A percentile compares a stretch with the other conserved stretches of the same genome.
phyloP scores from a whole-genome alignment of 768 basidiomycete species.

The Cubamyces lactineus region DNA sequence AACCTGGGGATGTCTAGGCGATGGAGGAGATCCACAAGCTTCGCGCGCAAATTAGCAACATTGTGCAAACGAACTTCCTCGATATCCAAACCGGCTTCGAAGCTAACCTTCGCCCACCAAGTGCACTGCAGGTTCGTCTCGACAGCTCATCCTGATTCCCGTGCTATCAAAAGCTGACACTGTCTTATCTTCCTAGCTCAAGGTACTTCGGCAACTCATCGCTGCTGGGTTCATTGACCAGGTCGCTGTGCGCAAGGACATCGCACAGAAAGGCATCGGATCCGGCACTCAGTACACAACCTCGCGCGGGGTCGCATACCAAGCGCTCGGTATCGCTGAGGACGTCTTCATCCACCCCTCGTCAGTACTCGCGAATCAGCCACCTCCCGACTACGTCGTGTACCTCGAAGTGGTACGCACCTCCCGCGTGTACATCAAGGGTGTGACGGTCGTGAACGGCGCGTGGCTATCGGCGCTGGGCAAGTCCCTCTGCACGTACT shows the following conservation, averaged over 20 bases:
- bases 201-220: slow-evolving; percentile 85
- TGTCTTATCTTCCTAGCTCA: slow-evolving; percentile 56
- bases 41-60: slow-evolving; percentile 82
- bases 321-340: slow-evolving; percentile 75
- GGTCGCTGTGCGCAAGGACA: slow-evolving; percentile 88
- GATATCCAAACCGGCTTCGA: slow-evolving; percentile 60
- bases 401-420: slow-evolving; percentile 84
- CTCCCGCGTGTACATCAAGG: slow-evolving; percentile 77
- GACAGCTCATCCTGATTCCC: slow-evolving; percentile 8
- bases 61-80: slow-evolving; percentile 80
- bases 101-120: slow-evolving; percentile 75
- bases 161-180: neutral
- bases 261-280: slow-evolving; percentile 53
- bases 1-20: slow-evolving; percentile 52
- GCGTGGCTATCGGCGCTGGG: slow-evolving; percentile 86
- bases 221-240: slow-evolving; percentile 94
- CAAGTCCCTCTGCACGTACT: slow-evolving; percentile 83
- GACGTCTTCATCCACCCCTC: slow-evolving; percentile 94
- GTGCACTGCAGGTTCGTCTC: slow-evolving; percentile 65
- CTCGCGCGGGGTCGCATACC: slow-evolving; percentile 81
- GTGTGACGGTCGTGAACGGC: slow-evolving; percentile 83
- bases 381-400: slow-evolving; percentile 86
- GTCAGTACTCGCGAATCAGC: slow-evolving; percentile 66
- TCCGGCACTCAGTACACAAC: slow-evolving; percentile 73
- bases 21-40: slow-evolving; percentile 99